Percentiles rank a stretch among this genome's conserved stretches.
These are phyloP conservation scores for Ophiorrhiza pumila DNA, from an alignment of 257 asterid genomes.

Conservation along the genomic window DNA sequence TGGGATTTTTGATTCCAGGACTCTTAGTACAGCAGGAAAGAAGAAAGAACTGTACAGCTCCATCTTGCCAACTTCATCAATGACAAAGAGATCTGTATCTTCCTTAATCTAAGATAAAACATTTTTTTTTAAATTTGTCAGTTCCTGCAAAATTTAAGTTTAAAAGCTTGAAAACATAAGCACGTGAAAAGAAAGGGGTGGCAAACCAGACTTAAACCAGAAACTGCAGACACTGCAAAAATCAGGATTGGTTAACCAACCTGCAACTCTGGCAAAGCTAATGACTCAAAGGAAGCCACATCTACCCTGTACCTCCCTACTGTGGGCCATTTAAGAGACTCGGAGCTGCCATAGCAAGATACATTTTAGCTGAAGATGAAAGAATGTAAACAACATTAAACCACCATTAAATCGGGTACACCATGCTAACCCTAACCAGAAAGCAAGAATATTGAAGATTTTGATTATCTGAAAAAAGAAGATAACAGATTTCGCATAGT, in stretches of 20 bases:
- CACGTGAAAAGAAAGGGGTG: background rate
- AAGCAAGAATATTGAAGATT: background rate
- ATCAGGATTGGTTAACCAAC: constrained; percentile 32
- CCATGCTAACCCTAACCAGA: background rate
- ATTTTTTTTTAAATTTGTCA: background rate
- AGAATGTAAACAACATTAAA: constrained; percentile 13
- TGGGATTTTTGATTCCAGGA: constrained; percentile 74
- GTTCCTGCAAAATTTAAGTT: background rate
- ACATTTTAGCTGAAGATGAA: constrained; percentile 17
- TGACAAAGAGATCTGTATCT: constrained; percentile 69
- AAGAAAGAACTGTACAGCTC: constrained; percentile 81
- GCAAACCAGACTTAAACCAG: background rate
- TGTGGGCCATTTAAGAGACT: constrained; percentile 76
- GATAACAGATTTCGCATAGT: background rate
- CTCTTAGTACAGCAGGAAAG: constrained; percentile 80
- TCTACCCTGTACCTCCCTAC: constrained; percentile 90
- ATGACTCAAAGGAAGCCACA: constrained; percentile 73
- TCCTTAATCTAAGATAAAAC: constrained; percentile 56
- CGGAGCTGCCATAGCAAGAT: constrained; percentile 42
- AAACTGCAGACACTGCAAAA: background rate
- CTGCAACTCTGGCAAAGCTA: constrained; percentile 87
- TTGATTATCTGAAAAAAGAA: background rate
- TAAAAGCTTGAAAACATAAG: background rate
- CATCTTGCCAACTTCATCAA: constrained; percentile 94
- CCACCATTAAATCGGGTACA: constrained; percentile 4